Evolutionary conservation across 2,329 filamentous ascomycete genomes (phyloP), one percentile per base, ranked within the genome.

Genomic region (Clonostachys rosea): DNA sequence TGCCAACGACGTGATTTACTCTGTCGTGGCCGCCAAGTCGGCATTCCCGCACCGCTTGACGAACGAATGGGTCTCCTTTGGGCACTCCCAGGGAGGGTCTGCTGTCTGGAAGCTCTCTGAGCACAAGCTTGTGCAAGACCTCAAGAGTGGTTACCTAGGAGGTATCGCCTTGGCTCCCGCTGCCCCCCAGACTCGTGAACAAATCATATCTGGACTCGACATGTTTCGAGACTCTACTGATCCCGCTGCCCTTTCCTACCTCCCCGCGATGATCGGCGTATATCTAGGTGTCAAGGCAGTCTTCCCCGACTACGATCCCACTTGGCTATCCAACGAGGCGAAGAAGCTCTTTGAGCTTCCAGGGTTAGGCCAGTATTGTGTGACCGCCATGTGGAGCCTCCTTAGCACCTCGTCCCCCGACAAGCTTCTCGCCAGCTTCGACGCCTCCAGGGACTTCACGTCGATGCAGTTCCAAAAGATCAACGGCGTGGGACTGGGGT

Each of bases 1-100:
- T 14, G 74, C 70, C 1, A 66, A 66, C 39, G 75, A 78, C 50
- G 46, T 71, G 0, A 55, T 70, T 1, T 67, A 73, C 47, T 63
- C 71, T 1, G 52, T 76, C 6, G 40, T 58, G 16, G 74, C 75
- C 2, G 68, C 70, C 0, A 61, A 59, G 16, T 50, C 48, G 9
- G 68, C 69, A 0, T 78, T 75, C 45, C 54, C 63, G 0, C 52
- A 56, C 2, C 51, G 57, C 0, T 54, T 71, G 0, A 59, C 50
- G 2, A 49, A 58, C 1, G 54, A 64, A 2, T 79, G 72, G 42
- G 69, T 74, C 5, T 59, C 65, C 14, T 61, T 70, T 49, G 73
- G 73, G 2, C 70, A 75, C 45, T 71, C 65, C 8, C 70, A 77
- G 52, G 74, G 74, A 8, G 73, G 71, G 8, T 63, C 61, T 0